phyloP scores from a whole-genome alignment of 2,329 filamentous ascomycete species.

The Penicillium sp. region DNA sequence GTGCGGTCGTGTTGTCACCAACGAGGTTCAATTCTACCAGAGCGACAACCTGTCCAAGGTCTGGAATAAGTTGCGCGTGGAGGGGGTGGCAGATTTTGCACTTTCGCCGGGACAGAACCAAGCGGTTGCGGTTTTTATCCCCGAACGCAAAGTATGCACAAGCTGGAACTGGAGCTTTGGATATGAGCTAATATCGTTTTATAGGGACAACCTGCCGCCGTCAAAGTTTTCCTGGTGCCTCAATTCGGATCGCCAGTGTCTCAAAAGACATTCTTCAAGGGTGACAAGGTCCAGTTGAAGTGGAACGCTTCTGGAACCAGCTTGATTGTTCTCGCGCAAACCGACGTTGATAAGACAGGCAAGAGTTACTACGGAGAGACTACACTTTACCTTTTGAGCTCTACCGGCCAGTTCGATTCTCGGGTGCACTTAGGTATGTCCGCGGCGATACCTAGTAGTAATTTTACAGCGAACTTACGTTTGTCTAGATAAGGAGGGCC shows the following conservation, averaged over 20 bases:
- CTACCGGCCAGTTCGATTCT: slow-evolving; percentile 89
- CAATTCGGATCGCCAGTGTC: slow-evolving; percentile 82
- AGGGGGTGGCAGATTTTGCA: slow-evolving; percentile 88
- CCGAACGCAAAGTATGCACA: slow-evolving; percentile 81
- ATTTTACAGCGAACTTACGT: slow-evolving; percentile 19
- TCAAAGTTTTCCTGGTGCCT: slow-evolving; percentile 93
- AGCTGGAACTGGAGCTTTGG: background rate
- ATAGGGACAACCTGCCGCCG: slow-evolving; percentile 87
- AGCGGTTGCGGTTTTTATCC: slow-evolving; percentile 91
- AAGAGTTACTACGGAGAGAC: slow-evolving; percentile 99
- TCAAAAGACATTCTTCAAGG: slow-evolving; percentile 99
- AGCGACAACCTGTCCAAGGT: slow-evolving; percentile 82
- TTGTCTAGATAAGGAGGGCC: slow-evolving; percentile 83
- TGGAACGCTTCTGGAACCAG: slow-evolving; percentile 94
- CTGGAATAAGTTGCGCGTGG: slow-evolving; percentile 93
- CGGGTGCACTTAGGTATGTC: slow-evolving; percentile 73
- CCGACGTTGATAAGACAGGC: slow-evolving; percentile 95
- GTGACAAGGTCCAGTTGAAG: slow-evolving; percentile 97
- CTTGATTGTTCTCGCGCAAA: slow-evolving; percentile 93
- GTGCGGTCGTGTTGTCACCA: slow-evolving; percentile 91
- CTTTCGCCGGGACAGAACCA: slow-evolving; percentile 88
- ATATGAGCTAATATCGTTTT: slow-evolving; percentile 1
- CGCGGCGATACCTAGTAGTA: background rate
- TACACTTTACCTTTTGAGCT: slow-evolving; percentile 91
- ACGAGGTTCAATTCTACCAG: slow-evolving; percentile 97